Conservation (phyloP, 2,329 filamentous ascomycete species). For the Fusarium sp. region DNA sequence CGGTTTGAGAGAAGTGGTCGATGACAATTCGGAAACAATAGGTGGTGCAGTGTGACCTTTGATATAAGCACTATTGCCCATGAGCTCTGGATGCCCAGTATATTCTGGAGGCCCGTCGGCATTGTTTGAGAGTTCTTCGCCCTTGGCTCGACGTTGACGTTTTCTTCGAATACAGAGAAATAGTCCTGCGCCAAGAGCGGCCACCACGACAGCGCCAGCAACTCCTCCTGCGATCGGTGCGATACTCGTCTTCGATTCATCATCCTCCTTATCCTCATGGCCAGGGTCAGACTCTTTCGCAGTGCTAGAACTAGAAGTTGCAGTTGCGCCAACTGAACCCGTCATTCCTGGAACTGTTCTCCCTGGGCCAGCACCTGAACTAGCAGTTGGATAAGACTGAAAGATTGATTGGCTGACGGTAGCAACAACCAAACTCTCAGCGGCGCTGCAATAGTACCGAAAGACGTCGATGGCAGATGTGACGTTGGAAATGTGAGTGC, state of each 20-base stretch:
- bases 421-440: conserved; percentile 50
- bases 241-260: conserved; percentile 33
- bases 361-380: conserved; percentile 14
- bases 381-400: conserved; percentile 21
- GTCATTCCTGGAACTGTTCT: conserved; percentile 19
- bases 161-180: conserved; percentile 50
- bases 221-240: conserved; percentile 47
- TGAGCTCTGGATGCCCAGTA: conserved; percentile 47
- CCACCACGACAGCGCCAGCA: conserved; percentile 38
- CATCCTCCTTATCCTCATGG: not conserved
- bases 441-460: conserved; percentile 60
- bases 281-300: not conserved
- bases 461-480: conserved; percentile 56
- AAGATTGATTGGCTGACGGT: conserved; percentile 51
- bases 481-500: conserved; percentile 54
- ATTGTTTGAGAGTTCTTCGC: conserved; percentile 32
- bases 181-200: conserved; percentile 41
- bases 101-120: conserved; percentile 27
- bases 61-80: conserved; percentile 24
- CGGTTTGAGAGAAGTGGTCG: conserved; percentile 36
- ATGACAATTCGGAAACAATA: conserved; percentile 30
- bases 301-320: not conserved
- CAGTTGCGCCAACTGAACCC: conserved; percentile 17
- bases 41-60: conserved; percentile 8
- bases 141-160: conserved; percentile 38